Evolutionary conservation across 1,284 basidiomycete genomes (phyloP).

Genomic region (Chalciporus sp.): DNA sequence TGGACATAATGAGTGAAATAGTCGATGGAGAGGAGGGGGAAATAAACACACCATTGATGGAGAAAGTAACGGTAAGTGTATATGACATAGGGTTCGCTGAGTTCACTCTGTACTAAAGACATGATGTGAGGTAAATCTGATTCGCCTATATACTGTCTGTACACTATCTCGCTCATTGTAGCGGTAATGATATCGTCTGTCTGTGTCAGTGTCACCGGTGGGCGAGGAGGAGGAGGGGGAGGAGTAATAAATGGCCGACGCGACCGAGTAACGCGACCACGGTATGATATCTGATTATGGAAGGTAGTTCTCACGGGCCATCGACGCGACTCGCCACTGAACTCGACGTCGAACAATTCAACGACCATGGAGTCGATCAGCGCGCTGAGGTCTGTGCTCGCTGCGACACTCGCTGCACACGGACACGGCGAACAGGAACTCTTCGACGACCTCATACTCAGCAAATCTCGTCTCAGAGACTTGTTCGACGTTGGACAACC

Average conservation of each 20-base stretch:
- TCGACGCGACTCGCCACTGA: not conserved
- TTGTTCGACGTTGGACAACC: slow-evolving; percentile 67
- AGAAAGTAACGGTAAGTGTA: slow-evolving; percentile 95
- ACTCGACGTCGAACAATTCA: not conserved
- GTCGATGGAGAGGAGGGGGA: not conserved
- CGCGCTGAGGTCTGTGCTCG: slow-evolving; percentile 43
- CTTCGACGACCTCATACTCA: slow-evolving; percentile 70
- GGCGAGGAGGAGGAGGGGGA: not conserved
- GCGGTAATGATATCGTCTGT: not conserved
- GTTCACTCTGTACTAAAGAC: slow-evolving; percentile 86
- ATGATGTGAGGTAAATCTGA: slow-evolving; percentile 81
- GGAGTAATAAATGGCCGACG: not conserved
- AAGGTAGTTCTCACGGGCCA: slow-evolving; percentile 13
- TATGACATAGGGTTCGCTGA: slow-evolving; percentile 95
- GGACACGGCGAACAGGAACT: slow-evolving; percentile 69
- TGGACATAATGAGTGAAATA: slow-evolving; percentile 5
- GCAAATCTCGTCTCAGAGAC: slow-evolving; percentile 60
- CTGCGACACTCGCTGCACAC: slow-evolving; percentile 42
- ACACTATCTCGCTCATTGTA: slow-evolving; percentile 47
- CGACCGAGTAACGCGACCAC: not conserved
- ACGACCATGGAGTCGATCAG: slow-evolving; percentile 46
- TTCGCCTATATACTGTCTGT: slow-evolving; percentile 76
- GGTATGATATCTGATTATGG: not conserved
- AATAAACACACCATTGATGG: slow-evolving; percentile 77
- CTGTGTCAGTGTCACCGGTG: not conserved